Evolutionary conservation across 768 basidiomycete genomes (phyloP).

Genomic region (Suillus alpinus): DNA sequence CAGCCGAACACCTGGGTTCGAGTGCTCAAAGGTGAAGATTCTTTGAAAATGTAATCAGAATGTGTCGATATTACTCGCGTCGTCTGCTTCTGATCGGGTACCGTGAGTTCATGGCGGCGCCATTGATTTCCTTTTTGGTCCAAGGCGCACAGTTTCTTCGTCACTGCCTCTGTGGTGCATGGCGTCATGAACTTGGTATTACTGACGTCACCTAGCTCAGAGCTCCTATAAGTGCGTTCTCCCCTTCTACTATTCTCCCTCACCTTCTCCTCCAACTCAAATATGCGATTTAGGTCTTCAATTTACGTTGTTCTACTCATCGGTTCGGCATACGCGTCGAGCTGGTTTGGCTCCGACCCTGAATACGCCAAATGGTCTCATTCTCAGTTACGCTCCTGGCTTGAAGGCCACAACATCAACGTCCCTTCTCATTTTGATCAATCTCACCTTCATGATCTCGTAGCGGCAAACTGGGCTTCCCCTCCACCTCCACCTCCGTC

Average conservation of each 20-base stretch:
- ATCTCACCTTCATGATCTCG: conserved; percentile 44
- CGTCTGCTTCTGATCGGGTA: too few species aligned
- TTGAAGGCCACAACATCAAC: conserved; percentile 61
- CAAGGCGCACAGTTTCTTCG: too few species aligned
- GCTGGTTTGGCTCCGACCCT: conserved; percentile 46
- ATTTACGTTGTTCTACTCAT: conserved; percentile 31
- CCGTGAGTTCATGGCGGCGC: too few species aligned
- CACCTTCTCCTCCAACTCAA: not conserved
- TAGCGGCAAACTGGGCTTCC: conserved; percentile 58
- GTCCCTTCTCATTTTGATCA: conserved; percentile 45
- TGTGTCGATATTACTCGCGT: too few species aligned
- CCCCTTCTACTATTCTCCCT: not conserved
- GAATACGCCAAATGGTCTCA: conserved; percentile 58
- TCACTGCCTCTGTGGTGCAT: too few species aligned
- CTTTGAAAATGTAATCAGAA: too few species aligned
- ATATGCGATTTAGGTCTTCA: conserved; percentile 16
- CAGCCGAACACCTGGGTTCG: too few species aligned
- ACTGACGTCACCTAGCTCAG: conserved; percentile 27
- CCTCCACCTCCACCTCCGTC: conserved; percentile 28
- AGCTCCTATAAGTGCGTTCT: conserved; percentile 9
- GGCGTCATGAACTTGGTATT: conserved; percentile 6
- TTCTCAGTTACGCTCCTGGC: conserved; percentile 64
- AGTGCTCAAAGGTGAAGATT: too few species aligned
- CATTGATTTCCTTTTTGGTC: too few species aligned
- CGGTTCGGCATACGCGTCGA: conserved; percentile 41